Percentiles rank a stretch among this genome's conserved stretches.
These are phyloP conservation scores for Trichoderma orchidacearum DNA, from an alignment of 495 filamentous ascomycete genomes.

Conservation along the genomic window DNA sequence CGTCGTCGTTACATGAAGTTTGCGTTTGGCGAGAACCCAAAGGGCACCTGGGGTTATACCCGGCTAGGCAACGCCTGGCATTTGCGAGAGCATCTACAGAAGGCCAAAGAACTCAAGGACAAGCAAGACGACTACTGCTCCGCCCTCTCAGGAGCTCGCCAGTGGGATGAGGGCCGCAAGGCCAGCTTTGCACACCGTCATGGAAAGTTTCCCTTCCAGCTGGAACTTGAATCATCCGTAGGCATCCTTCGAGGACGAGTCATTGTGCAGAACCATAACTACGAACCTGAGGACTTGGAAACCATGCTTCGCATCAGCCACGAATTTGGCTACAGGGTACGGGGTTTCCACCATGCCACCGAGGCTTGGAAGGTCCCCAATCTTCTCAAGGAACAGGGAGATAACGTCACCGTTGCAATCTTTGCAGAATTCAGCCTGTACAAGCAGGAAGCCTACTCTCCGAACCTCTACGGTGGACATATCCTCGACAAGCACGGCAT, in stretches of 20 bases:
- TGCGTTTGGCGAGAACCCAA: slow-evolving; percentile 44
- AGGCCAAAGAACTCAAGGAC: slow-evolving; percentile 24
- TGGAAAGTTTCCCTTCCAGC: slow-evolving; percentile 21
- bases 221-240: slow-evolving; percentile 33
- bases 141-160: slow-evolving; percentile 14
- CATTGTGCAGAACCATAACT: slow-evolving; percentile 40
- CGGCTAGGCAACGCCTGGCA: slow-evolving; percentile 32
- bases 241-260: slow-evolving; percentile 30
- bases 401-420: slow-evolving; percentile 22
- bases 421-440: slow-evolving; percentile 38
- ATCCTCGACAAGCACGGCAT: slow-evolving; percentile 33
- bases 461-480: slow-evolving; percentile 32
- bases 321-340: slow-evolving; percentile 36
- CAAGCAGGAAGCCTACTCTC: slow-evolving; percentile 37
- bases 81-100: slow-evolving; percentile 33
- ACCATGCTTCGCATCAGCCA: slow-evolving; percentile 34
- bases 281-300: slow-evolving; percentile 36
- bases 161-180: slow-evolving; percentile 9
- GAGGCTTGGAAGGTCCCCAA: slow-evolving; percentile 34
- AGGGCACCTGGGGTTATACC: slow-evolving; percentile 22
- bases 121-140: slow-evolving; percentile 36
- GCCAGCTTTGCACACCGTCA: slow-evolving; percentile 7
- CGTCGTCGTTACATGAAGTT: slow-evolving; percentile 42
- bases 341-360: slow-evolving; percentile 40
- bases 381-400: slow-evolving; percentile 28